Evolutionary conservation across 495 filamentous ascomycete genomes (phyloP), one percentile per base, ranked within the genome.

Genomic region (Beverwykella pulmonaria): DNA sequence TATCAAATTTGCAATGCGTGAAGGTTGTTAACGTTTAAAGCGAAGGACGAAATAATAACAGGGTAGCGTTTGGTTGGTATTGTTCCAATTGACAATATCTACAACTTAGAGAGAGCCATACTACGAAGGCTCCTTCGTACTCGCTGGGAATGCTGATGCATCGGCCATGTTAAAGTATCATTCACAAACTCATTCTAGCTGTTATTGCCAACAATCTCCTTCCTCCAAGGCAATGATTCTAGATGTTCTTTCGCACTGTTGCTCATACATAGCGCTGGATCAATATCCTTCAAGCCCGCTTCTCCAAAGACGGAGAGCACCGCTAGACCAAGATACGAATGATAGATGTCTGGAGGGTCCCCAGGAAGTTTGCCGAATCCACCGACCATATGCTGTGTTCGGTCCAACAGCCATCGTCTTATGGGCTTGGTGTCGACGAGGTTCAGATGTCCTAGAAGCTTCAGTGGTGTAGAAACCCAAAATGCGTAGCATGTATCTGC

Each of bases 401-500:
- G 90, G 29, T 90, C 88, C 0, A 97, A 79, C 17, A 98, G 80
- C 76, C 96, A 98, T 57, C 84, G 82, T 14, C 91, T 85, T 27
- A 88, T 84, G 9, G 86, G 81, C 22, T 74, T 75, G 9, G 77
- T 76, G 53, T 90, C 82, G 39, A 93, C 77, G 23, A 96, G 76
- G 10, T 81, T 68, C 14, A 83, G 74, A 56, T 85, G 80, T 23
- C 86, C 83, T 17, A 98, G 82, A 67, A 92, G 87, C 85, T 90
- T 78, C 7, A 98, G 76, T 6, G 91, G 85, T 12, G 84, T 92
- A 27, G 82, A 82, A 1, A 89, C 90, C 94, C 94, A 98, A 80
- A 92, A 98, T 6, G 84, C 86, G 76, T 98, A 98, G 76, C 94
- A 98, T 1, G 93, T 98, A 77, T 98, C 94, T 20, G 88, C 87